Conservation (phyloP, 805 yeast genomes). For the Kazachstania kunashirensis region DNA sequence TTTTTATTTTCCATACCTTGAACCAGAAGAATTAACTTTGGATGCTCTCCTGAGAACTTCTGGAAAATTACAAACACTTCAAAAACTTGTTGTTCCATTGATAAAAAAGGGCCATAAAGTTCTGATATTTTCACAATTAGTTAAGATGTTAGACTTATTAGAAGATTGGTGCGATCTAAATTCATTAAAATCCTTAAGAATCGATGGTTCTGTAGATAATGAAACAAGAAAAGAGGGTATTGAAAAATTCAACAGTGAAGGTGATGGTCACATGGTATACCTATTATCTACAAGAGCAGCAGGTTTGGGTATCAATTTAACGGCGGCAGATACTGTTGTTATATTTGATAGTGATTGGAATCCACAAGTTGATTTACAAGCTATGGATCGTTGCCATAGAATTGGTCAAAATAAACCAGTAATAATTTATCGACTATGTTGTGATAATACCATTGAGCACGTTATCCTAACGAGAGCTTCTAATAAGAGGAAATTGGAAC, state of each 20-base stretch:
- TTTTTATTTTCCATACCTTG: slow-evolving; percentile 67
- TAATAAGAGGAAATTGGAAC: slow-evolving; percentile 69
- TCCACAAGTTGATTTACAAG: slow-evolving; percentile 93
- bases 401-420: slow-evolving; percentile 87
- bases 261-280: slow-evolving; percentile 40
- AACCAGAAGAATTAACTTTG: slow-evolving; percentile 34
- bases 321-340: slow-evolving; percentile 82
- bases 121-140: slow-evolving; percentile 80
- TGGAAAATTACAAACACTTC: slow-evolving; percentile 62
- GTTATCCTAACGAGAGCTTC: slow-evolving; percentile 69
- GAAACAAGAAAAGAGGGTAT: slow-evolving; percentile 58
- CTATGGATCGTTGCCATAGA: slow-evolving; percentile 91
- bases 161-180: slow-evolving; percentile 60
- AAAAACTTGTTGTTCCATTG: slow-evolving; percentile 49
- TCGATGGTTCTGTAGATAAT: slow-evolving; percentile 70
- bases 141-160: slow-evolving; percentile 69
- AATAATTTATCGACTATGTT: slow-evolving; percentile 65
- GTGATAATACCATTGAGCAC: slow-evolving; percentile 76
- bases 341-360: slow-evolving; percentile 94
- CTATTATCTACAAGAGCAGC: slow-evolving; percentile 88
- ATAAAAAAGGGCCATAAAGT: slow-evolving; percentile 51
- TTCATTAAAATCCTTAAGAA: slow-evolving; percentile 41
- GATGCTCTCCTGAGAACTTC: slow-evolving; percentile 44
- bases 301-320: slow-evolving; percentile 81
- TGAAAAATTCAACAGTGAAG: slow-evolving; percentile 33